phyloP scores from a whole-genome alignment of 495 filamentous ascomycete genomes.

The Schizothecium vesticola region DNA sequence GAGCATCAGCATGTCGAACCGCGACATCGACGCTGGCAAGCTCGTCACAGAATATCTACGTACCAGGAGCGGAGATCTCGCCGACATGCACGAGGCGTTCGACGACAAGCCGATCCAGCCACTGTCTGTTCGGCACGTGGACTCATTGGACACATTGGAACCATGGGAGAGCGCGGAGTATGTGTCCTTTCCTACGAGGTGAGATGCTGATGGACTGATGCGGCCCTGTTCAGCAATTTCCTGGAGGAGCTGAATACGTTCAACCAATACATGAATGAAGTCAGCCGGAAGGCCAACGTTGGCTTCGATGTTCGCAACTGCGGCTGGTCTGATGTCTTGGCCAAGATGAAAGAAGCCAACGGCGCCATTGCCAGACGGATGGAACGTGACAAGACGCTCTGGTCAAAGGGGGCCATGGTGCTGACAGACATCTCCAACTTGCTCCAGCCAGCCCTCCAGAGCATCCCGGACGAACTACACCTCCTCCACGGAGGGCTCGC shows the following conservation, averaged over 20 bases:
- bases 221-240: background rate
- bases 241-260: background rate
- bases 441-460: conserved; percentile 5
- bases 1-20: background rate
- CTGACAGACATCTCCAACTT: conserved; percentile 6
- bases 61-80: background rate
- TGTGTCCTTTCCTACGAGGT: background rate
- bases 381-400: conserved; percentile 6
- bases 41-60: conserved; percentile 1
- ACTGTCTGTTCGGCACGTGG: background rate
- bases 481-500: conserved; percentile 10
- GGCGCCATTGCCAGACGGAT: background rate
- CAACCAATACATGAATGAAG: conserved; percentile 5
- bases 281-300: conserved; percentile 1
- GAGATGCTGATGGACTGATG: background rate
- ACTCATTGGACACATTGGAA: background rate
- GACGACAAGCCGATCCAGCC: background rate
- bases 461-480: conserved; percentile 8
- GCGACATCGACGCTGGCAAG: background rate
- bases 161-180: background rate
- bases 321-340: conserved; percentile 6
- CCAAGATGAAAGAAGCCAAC: conserved; percentile 1
- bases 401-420: background rate
- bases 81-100: conserved; percentile 8
- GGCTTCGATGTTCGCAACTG: conserved; percentile 2